These are phyloP conservation scores for Nothophytophthora sp. DNA, from an alignment of 352 stramenopile genomes.

Conservation along the genomic window DNA sequence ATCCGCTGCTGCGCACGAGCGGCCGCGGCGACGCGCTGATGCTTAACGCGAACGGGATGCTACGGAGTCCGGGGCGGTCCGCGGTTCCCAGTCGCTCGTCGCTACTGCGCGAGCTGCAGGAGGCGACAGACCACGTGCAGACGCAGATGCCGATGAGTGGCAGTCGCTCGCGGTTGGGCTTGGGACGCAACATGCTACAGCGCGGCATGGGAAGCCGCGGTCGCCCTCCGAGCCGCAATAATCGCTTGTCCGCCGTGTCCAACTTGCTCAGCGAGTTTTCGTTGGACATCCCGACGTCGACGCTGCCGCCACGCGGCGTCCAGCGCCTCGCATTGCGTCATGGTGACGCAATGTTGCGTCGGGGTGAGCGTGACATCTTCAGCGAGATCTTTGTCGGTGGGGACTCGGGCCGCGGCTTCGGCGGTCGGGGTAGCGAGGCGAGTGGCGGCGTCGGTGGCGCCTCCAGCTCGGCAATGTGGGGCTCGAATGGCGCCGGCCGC, in stretches of 20 bases:
- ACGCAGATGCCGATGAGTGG: slow-evolving; percentile 48
- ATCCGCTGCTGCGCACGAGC: slow-evolving; percentile 46
- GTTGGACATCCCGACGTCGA: slow-evolving; percentile 63
- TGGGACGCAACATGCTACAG: slow-evolving; percentile 50
- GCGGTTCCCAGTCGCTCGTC: slow-evolving; percentile 67
- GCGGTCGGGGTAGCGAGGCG: slow-evolving; percentile 26
- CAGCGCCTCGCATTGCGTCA: slow-evolving; percentile 48
- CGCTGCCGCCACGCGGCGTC: slow-evolving; percentile 24
- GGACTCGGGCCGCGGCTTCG: slow-evolving; percentile 35
- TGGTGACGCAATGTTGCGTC: too few species aligned
- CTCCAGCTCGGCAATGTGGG: slow-evolving; percentile 36
- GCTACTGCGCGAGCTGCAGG: slow-evolving; percentile 73
- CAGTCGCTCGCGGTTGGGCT: slow-evolving; percentile 26
- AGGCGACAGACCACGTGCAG: slow-evolving; percentile 77
- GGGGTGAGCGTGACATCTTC: slow-evolving; percentile 55
- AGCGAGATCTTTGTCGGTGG: slow-evolving; percentile 36
- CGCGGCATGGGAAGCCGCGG: slow-evolving; percentile 35
- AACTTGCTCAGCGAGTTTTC: slow-evolving; percentile 86
- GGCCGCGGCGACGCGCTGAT: slow-evolving; percentile 35
- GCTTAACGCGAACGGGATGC: slow-evolving; percentile 26
- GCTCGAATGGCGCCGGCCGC: slow-evolving; percentile 26
- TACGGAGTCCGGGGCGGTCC: slow-evolving; percentile 31
- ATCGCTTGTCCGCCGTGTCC: slow-evolving; percentile 66
- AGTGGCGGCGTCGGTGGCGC: slow-evolving; percentile 27
- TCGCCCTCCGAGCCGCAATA: slow-evolving; percentile 61